phyloP scores from a whole-genome alignment of 2,329 filamentous ascomycete species.

The Aureobasidium mangrovei region DNA sequence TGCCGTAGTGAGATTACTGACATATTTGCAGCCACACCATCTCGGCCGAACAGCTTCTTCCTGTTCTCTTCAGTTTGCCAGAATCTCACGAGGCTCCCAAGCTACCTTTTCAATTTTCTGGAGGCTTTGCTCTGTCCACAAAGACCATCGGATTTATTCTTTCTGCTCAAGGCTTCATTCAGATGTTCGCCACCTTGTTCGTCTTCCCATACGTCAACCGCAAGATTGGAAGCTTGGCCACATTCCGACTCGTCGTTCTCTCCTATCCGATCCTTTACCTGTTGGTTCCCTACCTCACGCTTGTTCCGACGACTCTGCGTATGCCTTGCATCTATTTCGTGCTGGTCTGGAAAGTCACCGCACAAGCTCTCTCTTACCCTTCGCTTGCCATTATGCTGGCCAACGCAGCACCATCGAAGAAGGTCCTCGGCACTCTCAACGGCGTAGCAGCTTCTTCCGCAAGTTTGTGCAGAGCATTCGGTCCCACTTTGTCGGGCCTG shows the following conservation, averaged over 20 bases:
- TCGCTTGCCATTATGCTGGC: slow-evolving; percentile 81
- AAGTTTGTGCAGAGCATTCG: slow-evolving; percentile 78
- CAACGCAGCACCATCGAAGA: slow-evolving; percentile 75
- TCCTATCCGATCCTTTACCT: slow-evolving; percentile 85
- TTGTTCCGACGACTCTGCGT: slow-evolving; percentile 64
- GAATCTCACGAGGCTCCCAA: slow-evolving; percentile 41
- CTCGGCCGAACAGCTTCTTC: slow-evolving; percentile 88
- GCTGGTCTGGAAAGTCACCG: slow-evolving; percentile 86
- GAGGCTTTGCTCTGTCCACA: slow-evolving; percentile 75
- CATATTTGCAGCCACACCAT: slow-evolving; percentile 69
- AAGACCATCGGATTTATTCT: slow-evolving; percentile 82
- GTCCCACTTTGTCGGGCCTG: slow-evolving; percentile 77
- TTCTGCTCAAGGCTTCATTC: slow-evolving; percentile 80
- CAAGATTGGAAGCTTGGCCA: slow-evolving; percentile 65
- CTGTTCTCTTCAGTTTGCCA: slow-evolving; percentile 76
- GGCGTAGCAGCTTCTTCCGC: slow-evolving; percentile 86
- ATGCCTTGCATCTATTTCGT: slow-evolving; percentile 68
- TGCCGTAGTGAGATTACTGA: not conserved
- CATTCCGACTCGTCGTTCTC: slow-evolving; percentile 73
- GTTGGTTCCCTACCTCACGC: slow-evolving; percentile 76
- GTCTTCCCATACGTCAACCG: slow-evolving; percentile 72
- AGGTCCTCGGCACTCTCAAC: slow-evolving; percentile 85
- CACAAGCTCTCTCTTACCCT: slow-evolving; percentile 84
- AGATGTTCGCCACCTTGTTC: slow-evolving; percentile 76
- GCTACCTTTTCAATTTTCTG: slow-evolving; percentile 81